Percentiles rank a stretch among this genome's conserved stretches.
Evolutionary conservation across 2,329 filamentous ascomycete genomes (phyloP).

Genomic region (Teratosphaeria viscida): DNA sequence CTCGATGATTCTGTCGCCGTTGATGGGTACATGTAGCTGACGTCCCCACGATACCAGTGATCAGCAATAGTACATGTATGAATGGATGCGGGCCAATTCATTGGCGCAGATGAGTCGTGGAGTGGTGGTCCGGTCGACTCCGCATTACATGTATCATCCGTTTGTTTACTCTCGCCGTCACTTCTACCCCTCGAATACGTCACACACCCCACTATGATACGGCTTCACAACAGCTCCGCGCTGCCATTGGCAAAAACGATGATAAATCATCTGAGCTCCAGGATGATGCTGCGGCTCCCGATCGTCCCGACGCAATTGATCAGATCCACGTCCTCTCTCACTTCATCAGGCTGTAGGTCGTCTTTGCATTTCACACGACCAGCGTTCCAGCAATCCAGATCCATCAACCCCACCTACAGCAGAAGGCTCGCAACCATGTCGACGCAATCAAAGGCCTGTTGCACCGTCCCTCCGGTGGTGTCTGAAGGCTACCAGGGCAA

Average conservation of each 20-base stretch:
- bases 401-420: background rate
- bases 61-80: too few relatives aligned
- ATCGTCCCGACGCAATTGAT: background rate
- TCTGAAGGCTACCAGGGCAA: conserved; percentile 45
- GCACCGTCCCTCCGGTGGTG: conserved; percentile 41
- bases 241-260: background rate
- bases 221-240: background rate
- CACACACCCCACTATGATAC: background rate
- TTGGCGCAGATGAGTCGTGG: background rate
- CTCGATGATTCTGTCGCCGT: too few relatives aligned
- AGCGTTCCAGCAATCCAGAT: background rate
- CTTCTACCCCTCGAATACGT: background rate
- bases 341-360: background rate
- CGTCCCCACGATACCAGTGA: too few relatives aligned
- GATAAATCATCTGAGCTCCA: background rate
- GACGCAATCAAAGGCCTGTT: conserved; percentile 31
- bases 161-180: background rate
- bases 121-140: background rate
- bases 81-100: background rate
- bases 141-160: background rate
- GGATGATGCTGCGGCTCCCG: background rate
- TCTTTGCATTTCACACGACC: background rate
- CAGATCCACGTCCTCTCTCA: background rate
- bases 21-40: too few relatives aligned
- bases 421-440: conserved; percentile 17